These are phyloP conservation scores for Ceratocystis cubensis DNA, from an alignment of 2,329 filamentous ascomycete genomes.

Conservation along the genomic window DNA sequence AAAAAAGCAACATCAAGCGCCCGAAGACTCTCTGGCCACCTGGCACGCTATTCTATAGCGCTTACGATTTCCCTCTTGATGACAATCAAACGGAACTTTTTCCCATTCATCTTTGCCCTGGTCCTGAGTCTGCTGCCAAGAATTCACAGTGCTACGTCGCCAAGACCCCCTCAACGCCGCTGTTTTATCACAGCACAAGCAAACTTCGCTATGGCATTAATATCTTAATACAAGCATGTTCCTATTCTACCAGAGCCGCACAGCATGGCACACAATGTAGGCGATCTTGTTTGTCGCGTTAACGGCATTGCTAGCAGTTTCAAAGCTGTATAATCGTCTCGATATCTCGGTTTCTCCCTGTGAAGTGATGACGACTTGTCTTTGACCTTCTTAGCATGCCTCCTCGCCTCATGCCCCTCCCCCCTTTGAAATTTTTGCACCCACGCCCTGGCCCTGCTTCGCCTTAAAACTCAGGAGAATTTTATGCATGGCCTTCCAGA, in stretches of 20 bases:
- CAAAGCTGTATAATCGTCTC: slow-evolving; percentile 3
- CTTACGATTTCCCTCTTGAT: slow-evolving; percentile 5
- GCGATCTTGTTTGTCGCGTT: too few species aligned
- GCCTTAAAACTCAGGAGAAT: neutral
- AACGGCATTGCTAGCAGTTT: neutral
- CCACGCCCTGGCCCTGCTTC: neutral
- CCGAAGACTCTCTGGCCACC: neutral
- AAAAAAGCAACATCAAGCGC: neutral
- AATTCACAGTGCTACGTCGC: neutral
- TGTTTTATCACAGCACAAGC: slow-evolving; percentile 1
- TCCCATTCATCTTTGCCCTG: neutral
- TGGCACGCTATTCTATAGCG: neutral
- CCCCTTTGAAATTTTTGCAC: neutral
- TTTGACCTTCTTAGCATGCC: neutral
- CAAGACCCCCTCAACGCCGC: neutral
- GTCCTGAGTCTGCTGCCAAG: neutral
- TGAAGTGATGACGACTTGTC: neutral
- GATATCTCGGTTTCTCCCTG: neutral
- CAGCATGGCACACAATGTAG: too few species aligned
- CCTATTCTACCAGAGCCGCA: neutral
- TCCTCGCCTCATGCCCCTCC: neutral
- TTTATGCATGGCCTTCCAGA: neutral
- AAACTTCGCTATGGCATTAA: neutral
- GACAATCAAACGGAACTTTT: neutral
- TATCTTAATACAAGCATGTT: neutral